Percentiles rank a stretch among this genome's conserved stretches.
phyloP scores from a whole-genome alignment of 1,284 basidiomycete species.

The Papiliotrema laurentii region DNA sequence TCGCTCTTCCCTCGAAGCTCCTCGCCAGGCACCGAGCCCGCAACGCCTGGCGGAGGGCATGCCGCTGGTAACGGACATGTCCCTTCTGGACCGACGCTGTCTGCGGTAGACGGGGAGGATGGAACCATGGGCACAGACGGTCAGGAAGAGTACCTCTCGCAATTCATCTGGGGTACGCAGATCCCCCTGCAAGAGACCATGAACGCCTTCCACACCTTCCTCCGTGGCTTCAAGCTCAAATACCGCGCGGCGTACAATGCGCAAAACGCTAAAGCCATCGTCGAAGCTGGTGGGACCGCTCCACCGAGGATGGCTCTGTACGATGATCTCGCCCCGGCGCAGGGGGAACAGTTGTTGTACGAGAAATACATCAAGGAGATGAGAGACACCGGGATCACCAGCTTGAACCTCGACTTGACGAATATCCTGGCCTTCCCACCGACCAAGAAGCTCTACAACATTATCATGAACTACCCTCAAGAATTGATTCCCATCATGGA shows the following conservation, averaged over 20 bases:
- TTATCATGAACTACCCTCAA: constrained; percentile 87
- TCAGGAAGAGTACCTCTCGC: constrained; percentile 68
- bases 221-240: constrained; percentile 89
- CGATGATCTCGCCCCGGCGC: constrained; percentile 55
- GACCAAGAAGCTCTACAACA: constrained; percentile 71
- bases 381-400: constrained; percentile 84
- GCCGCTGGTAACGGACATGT: constrained; percentile 3
- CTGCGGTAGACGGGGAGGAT: constrained; percentile 54
- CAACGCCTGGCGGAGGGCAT: constrained; percentile 18
- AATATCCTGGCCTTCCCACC: constrained; percentile 88
- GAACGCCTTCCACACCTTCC: constrained; percentile 82
- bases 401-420: constrained; percentile 83
- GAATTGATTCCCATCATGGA: constrained; percentile 97
- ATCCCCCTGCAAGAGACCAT: constrained; percentile 87
- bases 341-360: constrained; percentile 70
- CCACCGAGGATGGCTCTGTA: constrained; percentile 42
- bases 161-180: constrained; percentile 98
- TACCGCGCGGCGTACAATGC: constrained; percentile 66
- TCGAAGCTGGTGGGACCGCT: constrained; percentile 30
- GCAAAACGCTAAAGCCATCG: constrained; percentile 49
- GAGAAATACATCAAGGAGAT: constrained; percentile 78
- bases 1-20: constrained; percentile 10
- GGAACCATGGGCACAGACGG: constrained; percentile 53
- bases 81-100: constrained; percentile 61
- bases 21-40: constrained; percentile 33